Conservation (phyloP, 768 basidiomycete genomes). For the Termitomyces sp. region DNA sequence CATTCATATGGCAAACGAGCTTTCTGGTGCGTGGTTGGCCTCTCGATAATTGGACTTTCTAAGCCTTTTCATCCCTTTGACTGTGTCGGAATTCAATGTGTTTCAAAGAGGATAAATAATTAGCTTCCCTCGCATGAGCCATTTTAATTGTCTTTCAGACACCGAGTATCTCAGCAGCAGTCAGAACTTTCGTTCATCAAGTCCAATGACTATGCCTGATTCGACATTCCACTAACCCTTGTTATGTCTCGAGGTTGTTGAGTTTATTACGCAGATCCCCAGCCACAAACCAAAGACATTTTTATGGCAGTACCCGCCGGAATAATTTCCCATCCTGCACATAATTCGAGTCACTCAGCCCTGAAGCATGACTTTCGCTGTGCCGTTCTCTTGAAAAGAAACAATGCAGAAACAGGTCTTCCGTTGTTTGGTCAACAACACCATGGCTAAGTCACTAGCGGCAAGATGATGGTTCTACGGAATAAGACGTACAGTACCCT, state of each 20-base stretch:
- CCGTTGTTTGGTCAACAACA: no score
- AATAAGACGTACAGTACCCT: no score
- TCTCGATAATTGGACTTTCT: not conserved
- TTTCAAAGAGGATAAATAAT: not conserved
- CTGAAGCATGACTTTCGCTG: not conserved
- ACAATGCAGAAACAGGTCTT: no score
- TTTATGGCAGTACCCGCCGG: not conserved
- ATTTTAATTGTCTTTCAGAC: not conserved
- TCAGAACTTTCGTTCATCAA: no score
- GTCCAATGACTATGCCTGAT: not conserved
- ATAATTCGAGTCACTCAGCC: not conserved
- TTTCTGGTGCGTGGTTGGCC: no score
- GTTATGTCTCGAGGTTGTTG: not conserved
- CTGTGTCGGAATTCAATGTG: not conserved
- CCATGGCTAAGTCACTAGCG: no score
- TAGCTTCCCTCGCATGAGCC: not conserved
- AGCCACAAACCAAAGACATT: not conserved
- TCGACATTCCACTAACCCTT: not conserved
- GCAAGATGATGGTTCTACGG: no score
- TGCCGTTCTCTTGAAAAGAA: not conserved
- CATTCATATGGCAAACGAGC: no score
- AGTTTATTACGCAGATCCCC: not conserved
- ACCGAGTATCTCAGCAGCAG: not conserved
- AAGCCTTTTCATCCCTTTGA: not conserved
- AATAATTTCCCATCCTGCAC: not conserved